Evolutionary conservation across 1,284 basidiomycete genomes (phyloP).

Genomic region (Austroboletus rostrupii): DNA sequence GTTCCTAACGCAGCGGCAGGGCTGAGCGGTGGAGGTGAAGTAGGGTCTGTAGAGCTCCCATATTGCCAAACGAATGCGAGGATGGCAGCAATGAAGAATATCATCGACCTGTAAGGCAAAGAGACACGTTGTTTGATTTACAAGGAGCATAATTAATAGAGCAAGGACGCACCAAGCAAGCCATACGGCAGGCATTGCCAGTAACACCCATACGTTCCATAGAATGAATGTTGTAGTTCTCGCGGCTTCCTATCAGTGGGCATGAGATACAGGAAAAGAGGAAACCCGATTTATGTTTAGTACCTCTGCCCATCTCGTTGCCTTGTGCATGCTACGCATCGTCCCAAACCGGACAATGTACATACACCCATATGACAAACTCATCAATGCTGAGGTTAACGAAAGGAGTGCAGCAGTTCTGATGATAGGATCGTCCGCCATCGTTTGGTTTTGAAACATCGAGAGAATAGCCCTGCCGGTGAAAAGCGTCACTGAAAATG

Average conservation of each 20-base stretch:
- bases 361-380: conserved; percentile 70
- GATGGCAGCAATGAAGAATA: conserved; percentile 65
- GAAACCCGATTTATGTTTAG: conserved; percentile 7
- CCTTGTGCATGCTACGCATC: conserved; percentile 74
- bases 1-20: conserved; percentile 42
- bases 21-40: conserved; percentile 29
- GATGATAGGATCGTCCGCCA: conserved; percentile 59
- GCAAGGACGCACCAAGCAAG: conserved; percentile 56
- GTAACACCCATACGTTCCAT: conserved; percentile 80
- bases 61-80: conserved; percentile 71
- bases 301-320: conserved; percentile 74
- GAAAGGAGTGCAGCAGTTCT: conserved; percentile 65
- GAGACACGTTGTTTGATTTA: no score
- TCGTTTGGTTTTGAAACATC: conserved; percentile 64
- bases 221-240: conserved; percentile 59
- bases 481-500: background rate
- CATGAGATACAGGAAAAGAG: background rate
- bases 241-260: conserved; percentile 53
- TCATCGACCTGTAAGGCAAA: conserved; percentile 50
- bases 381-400: conserved; percentile 67
- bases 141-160: no score
- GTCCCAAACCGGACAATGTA: conserved; percentile 75
- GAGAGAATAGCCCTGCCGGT: conserved; percentile 62
- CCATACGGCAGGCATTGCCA: conserved; percentile 72
- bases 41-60: conserved; percentile 47